Evolutionary conservation across 371 early-diverging fungal species (phyloP), one percentile per base, ranked within the genome.

Genomic region (Zychaea mexicana): DNA sequence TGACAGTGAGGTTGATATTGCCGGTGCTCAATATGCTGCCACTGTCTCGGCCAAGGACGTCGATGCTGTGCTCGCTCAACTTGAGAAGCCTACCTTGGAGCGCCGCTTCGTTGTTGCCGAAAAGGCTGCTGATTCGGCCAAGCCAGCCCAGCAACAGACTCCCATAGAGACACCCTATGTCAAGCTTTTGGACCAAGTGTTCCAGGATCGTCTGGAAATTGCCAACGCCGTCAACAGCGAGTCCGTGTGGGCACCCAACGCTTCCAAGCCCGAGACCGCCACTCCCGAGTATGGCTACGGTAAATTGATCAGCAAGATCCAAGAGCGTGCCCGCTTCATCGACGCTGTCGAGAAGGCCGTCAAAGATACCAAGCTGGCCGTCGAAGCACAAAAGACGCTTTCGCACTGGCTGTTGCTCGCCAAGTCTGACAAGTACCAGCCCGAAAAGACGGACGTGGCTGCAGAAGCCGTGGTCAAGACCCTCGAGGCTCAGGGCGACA

Each of bases 241-340:
- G 0, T 82, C 82, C 52, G 36, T 82, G 30, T 82, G 82, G 82
- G 68, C 78, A 38, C 75, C 72, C 32, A 62, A 73, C 63, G 65
- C 72, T 15, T 60, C 73, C n/a, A 57, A 76, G 33, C 71, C 73
- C 12, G 69, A 71, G 57, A 70, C 83, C n/a, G 79, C 88, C 42
- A 87, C 85, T 46, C 94, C 93, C 52, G 94, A 94, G 79, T 95
- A 87, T 73, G 96, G 95, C 31, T 93, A 91, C 62, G 95, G 95
- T 62, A 81, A 84, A 56, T 73, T 92, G 45, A 65, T 93, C 17
- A 83, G 83, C 56, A 82, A 85, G 67, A 81, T 90, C 64, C 92
- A 89, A 67, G 77, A 85, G 59, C 94, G 94, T 56, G 70, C 82
- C 52, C 86, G 86, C 39, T 88, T 92, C 64, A 84, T 82, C 24